Conservation (phyloP, 768 basidiomycete genomes). For the Leccinum rimulosum region DNA sequence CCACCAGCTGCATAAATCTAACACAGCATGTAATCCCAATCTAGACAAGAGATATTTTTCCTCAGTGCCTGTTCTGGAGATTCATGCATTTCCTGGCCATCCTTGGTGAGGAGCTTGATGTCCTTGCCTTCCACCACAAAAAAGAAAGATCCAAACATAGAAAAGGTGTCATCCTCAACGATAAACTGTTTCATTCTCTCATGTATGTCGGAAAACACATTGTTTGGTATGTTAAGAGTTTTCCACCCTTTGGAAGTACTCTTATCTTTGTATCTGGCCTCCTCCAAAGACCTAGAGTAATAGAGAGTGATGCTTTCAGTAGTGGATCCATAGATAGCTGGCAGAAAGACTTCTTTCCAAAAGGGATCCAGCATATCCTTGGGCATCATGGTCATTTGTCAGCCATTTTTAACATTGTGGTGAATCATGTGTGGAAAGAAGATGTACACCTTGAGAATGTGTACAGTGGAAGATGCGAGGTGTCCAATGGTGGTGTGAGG, state of each 20-base stretch:
- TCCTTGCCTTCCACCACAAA: conserved; percentile 13
- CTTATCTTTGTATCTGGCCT: conserved; percentile 3
- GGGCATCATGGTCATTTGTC: not conserved
- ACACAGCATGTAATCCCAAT: conserved; percentile 7
- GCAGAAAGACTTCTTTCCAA: conserved; percentile 5
- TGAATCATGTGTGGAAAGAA: conserved; percentile 16
- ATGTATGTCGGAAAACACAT: not conserved
- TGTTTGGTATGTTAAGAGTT: not conserved
- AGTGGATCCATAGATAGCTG: not conserved
- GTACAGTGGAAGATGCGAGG: not conserved
- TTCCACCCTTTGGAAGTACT: not conserved
- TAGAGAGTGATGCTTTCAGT: too few relatives aligned
- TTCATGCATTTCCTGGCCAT: not conserved
- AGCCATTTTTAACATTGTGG: not conserved
- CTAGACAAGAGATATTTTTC: not conserved
- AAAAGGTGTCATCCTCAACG: not conserved
- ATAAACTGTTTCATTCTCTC: not conserved
- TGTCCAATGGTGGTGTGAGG: conserved; percentile 6
- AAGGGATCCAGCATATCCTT: conserved; percentile 5
- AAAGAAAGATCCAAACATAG: conserved; percentile 14
- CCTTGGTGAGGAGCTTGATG: conserved; percentile 14
- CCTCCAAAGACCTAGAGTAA: not conserved
- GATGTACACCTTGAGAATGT: conserved; percentile 1
- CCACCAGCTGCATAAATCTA: not conserved
- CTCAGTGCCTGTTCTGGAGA: not conserved